Evolutionary conservation across 1,284 basidiomycete species (phyloP).

Genomic region (Dichomitus squalens): DNA sequence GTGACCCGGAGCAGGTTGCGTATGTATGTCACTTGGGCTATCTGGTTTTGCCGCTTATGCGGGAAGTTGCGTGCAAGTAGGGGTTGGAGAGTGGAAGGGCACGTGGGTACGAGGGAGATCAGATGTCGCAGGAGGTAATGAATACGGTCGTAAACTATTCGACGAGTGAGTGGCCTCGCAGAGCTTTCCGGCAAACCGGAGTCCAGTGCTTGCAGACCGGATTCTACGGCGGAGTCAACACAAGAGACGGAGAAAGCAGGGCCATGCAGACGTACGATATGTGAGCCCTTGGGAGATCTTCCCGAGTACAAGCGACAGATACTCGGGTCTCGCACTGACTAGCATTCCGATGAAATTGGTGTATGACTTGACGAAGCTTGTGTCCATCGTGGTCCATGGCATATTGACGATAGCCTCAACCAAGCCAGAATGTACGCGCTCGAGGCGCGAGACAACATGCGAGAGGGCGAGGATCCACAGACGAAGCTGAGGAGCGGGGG

Average conservation of each 20-base stretch:
- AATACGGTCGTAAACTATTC: conserved; percentile 84
- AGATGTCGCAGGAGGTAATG: conserved; percentile 87
- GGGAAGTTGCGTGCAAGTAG: conserved; percentile 87
- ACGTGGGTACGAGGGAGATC: conserved; percentile 86
- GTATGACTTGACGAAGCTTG: conserved; percentile 82
- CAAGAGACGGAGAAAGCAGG: background rate
- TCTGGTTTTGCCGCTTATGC: conserved; percentile 87
- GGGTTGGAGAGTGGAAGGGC: conserved; percentile 85
- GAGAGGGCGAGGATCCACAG: conserved; percentile 76
- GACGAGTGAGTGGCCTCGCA: conserved; percentile 72
- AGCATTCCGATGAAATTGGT: conserved; percentile 90
- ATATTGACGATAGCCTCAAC: conserved; percentile 88
- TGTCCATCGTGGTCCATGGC: conserved; percentile 91
- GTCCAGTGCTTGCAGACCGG: conserved; percentile 63
- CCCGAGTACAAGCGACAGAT: conserved; percentile 81
- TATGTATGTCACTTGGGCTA: conserved; percentile 88
- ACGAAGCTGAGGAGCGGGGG: conserved; percentile 62
- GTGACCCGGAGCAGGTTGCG: conserved; percentile 87
- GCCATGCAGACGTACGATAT: conserved; percentile 67
- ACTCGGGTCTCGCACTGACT: conserved; percentile 92
- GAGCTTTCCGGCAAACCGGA: conserved; percentile 63
- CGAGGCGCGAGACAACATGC: conserved; percentile 80
- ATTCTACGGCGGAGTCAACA: conserved; percentile 51
- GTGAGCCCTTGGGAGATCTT: conserved; percentile 87
- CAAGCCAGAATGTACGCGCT: conserved; percentile 80